phyloP scores from a whole-genome alignment of 495 filamentous ascomycete species.

The Xanthoparmelia taractica region DNA sequence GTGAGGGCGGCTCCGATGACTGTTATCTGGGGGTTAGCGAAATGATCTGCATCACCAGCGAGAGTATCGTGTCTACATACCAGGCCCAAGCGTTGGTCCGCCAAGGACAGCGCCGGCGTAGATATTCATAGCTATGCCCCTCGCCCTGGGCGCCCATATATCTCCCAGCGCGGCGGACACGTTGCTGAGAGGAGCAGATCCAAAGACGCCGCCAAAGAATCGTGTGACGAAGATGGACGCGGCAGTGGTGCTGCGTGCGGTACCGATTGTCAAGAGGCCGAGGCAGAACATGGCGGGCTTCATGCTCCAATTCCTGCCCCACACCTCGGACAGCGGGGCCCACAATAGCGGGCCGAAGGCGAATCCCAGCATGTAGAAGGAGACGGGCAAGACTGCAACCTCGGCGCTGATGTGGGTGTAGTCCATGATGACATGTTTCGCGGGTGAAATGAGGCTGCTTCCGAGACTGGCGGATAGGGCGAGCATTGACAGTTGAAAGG shows the following conservation, averaged over 20 bases:
- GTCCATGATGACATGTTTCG: not conserved
- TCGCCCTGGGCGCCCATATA: constrained; percentile 28
- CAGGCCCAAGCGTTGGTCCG: not conserved
- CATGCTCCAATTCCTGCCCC: constrained; percentile 3
- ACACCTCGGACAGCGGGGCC: constrained; percentile 3
- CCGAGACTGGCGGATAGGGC: not conserved
- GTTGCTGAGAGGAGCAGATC: constrained; percentile 55
- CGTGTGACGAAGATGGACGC: constrained; percentile 51
- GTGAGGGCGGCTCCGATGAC: not conserved
- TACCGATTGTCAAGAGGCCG: constrained; percentile 4
- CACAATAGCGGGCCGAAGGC: constrained; percentile 7
- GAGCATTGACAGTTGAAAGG: not conserved
- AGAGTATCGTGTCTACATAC: not conserved
- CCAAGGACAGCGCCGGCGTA: not conserved
- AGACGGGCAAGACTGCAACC: not conserved
- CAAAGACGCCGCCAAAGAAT: constrained; percentile 56
- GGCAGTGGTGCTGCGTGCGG: not conserved
- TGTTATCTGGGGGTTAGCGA: not conserved
- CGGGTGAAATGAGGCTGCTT: not conserved
- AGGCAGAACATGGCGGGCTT: not conserved
- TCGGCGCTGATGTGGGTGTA: constrained; percentile 1
- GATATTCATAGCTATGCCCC: not conserved
- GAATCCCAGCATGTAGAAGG: not conserved
- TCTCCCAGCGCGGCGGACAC: constrained; percentile 55
- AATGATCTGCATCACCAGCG: not conserved